phyloP scores from a whole-genome alignment of 768 basidiomycete genomes.

The Boletus insuetus region DNA sequence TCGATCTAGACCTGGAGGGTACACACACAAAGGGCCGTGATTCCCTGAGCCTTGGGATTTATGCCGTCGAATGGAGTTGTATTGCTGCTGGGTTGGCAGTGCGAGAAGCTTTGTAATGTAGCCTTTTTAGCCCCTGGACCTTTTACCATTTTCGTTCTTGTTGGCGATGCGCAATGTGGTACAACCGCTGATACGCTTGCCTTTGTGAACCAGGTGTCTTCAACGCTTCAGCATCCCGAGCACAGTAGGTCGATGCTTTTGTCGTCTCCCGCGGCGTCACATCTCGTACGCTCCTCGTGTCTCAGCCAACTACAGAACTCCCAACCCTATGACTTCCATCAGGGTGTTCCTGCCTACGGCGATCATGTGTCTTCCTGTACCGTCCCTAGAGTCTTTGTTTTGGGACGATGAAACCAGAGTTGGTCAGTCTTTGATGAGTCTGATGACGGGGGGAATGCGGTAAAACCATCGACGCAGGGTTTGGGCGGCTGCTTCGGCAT shows the following conservation, averaged over 20 bases:
- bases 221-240: no score
- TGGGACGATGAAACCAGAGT: background rate
- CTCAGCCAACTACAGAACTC: background rate
- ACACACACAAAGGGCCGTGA: constrained; percentile 24
- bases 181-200: background rate
- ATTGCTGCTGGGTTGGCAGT: background rate
- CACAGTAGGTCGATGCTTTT: no score
- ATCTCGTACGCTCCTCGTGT: background rate
- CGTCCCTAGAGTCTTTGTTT: background rate
- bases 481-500: background rate
- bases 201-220: background rate
- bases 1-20: constrained; percentile 34
- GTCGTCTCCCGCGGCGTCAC: background rate
- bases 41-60: constrained; percentile 35
- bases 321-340: background rate
- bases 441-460: background rate
- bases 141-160: background rate
- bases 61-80: constrained; percentile 19
- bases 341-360: background rate
- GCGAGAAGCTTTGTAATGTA: background rate
- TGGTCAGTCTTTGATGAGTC: background rate
- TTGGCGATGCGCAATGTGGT: background rate
- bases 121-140: background rate
- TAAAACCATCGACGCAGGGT: background rate
- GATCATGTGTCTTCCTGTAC: background rate